phyloP scores from a whole-genome alignment of 169 alveolate species.

The Babesia caballi region DNA sequence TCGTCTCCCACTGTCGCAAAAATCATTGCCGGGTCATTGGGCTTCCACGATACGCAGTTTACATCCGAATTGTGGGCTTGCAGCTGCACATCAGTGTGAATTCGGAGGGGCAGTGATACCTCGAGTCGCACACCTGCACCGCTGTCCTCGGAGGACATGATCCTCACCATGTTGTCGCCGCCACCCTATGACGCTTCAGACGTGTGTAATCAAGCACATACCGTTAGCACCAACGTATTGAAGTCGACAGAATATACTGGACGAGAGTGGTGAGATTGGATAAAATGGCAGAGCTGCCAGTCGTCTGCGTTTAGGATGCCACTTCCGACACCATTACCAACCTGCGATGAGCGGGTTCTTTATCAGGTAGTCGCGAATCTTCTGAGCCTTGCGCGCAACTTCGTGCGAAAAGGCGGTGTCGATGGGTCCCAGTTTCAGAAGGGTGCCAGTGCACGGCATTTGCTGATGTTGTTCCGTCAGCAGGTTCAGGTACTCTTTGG shows the following conservation, averaged over 20 bases:
- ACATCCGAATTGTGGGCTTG: slow-evolving; percentile 73
- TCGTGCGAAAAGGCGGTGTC: slow-evolving; percentile 20
- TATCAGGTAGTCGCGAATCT: neutral
- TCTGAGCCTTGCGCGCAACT: neutral
- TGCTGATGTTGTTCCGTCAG: slow-evolving; percentile 6
- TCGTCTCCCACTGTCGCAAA: slow-evolving; percentile 76
- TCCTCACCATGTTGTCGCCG: slow-evolving; percentile 57
- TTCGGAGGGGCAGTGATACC: neutral
- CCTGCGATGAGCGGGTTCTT: slow-evolving; percentile 28
- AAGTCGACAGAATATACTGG: slow-evolving; percentile 69
- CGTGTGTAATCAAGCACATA: neutral
- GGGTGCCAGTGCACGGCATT: slow-evolving; percentile 4
- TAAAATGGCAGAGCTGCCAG: slow-evolving; percentile 65
- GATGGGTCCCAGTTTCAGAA: slow-evolving; percentile 17
- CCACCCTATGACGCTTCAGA: slow-evolving; percentile 33
- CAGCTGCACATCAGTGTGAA: slow-evolving; percentile 9
- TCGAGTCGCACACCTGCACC: neutral
- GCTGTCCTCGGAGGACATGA: slow-evolving; percentile 16
- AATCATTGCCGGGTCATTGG: slow-evolving; percentile 28
- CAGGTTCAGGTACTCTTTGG: neutral
- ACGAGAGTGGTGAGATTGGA: slow-evolving; percentile 68
- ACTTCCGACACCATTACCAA: neutral
- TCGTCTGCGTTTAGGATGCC: slow-evolving; percentile 52
- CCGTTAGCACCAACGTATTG: slow-evolving; percentile 50
- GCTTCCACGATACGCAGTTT: slow-evolving; percentile 74